phyloP scores from a whole-genome alignment of 352 stramenopile genomes.

The Blastocystis sp. region DNA sequence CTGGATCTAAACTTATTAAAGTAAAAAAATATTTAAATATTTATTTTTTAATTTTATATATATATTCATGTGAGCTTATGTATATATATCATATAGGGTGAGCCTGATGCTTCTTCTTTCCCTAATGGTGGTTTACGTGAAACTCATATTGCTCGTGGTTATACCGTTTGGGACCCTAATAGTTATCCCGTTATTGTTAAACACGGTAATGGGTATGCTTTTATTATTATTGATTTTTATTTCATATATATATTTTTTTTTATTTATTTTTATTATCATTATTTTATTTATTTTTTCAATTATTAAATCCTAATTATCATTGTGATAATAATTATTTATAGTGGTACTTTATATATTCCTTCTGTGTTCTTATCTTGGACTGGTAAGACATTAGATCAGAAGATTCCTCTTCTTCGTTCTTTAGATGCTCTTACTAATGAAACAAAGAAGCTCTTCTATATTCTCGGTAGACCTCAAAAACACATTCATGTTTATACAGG shows the following conservation, averaged over 20 bases:
- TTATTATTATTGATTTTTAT: too few species aligned
- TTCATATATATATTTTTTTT: too few species aligned
- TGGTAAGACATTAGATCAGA: slow-evolving; percentile 60
- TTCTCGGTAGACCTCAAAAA: slow-evolving; percentile 50
- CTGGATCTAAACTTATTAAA: slow-evolving; percentile 57
- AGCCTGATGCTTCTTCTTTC: slow-evolving; percentile 62
- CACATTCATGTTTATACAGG: slow-evolving; percentile 56
- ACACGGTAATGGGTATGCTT: slow-evolving; percentile 52
- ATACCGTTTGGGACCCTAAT: slow-evolving; percentile 53
- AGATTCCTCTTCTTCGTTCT: slow-evolving; percentile 59
- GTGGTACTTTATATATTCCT: slow-evolving; percentile 61
- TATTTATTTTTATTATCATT: too few species aligned
- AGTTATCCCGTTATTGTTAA: slow-evolving; percentile 38
- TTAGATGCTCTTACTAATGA: slow-evolving; percentile 53
- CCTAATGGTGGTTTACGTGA: slow-evolving; percentile 59
- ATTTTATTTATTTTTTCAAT: too few species aligned
- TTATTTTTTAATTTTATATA: slow-evolving; percentile 42
- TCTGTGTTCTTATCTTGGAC: slow-evolving; percentile 57
- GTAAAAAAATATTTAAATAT: too few species aligned
- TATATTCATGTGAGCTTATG: neutral
- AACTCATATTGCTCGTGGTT: slow-evolving; percentile 57
- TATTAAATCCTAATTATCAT: too few species aligned
- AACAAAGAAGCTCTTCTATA: slow-evolving; percentile 49
- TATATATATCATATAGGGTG: slow-evolving; percentile 16
- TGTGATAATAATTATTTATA: slow-evolving; percentile 56